Percentiles rank a stretch among this genome's conserved stretches.
phyloP scores from a whole-genome alignment of 2,329 filamentous ascomycete species.

The Zasmidium citrigriseum region DNA sequence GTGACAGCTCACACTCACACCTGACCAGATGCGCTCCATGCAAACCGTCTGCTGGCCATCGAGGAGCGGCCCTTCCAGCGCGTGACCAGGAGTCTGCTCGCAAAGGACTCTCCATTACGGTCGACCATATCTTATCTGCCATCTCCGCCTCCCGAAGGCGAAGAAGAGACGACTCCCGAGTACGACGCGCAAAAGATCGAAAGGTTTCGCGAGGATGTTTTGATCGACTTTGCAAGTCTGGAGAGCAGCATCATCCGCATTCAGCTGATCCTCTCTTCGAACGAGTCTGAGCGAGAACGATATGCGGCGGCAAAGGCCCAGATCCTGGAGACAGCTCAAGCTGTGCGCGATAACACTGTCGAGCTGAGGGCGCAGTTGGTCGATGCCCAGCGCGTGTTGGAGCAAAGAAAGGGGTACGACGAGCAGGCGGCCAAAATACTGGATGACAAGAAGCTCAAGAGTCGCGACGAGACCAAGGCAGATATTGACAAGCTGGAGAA shows the following conservation, averaged over 20 bases:
- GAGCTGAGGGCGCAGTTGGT: conserved; percentile 74
- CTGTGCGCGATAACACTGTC: conserved; percentile 73
- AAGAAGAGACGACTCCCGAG: conserved; percentile 49
- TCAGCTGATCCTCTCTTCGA: conserved; percentile 82
- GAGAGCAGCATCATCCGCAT: conserved; percentile 84
- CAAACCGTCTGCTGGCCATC: conserved; percentile 79
- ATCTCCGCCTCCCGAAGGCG: conserved; percentile 63
- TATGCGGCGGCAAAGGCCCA: conserved; percentile 79
- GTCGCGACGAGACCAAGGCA: conserved; percentile 78
- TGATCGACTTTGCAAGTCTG: conserved; percentile 85
- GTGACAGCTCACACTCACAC: neutral
- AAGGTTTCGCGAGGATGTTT: conserved; percentile 76
- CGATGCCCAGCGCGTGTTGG: conserved; percentile 71
- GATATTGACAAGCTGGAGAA: conserved; percentile 80
- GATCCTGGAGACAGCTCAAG: conserved; percentile 76
- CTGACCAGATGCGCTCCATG: conserved; percentile 77
- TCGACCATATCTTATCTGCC: conserved; percentile 54
- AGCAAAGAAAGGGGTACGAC: conserved; percentile 82
- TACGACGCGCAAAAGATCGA: conserved; percentile 49
- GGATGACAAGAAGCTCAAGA: conserved; percentile 73
- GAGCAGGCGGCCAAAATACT: conserved; percentile 85
- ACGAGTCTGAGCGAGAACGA: conserved; percentile 77
- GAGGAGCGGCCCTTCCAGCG: conserved; percentile 93
- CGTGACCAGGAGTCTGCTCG: conserved; percentile 77
- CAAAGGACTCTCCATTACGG: conserved; percentile 65